Evolutionary conservation across 2,329 filamentous ascomycete species (phyloP), one percentile per base, ranked within the genome.

Genomic region (Clonostachys chloroleuca): DNA sequence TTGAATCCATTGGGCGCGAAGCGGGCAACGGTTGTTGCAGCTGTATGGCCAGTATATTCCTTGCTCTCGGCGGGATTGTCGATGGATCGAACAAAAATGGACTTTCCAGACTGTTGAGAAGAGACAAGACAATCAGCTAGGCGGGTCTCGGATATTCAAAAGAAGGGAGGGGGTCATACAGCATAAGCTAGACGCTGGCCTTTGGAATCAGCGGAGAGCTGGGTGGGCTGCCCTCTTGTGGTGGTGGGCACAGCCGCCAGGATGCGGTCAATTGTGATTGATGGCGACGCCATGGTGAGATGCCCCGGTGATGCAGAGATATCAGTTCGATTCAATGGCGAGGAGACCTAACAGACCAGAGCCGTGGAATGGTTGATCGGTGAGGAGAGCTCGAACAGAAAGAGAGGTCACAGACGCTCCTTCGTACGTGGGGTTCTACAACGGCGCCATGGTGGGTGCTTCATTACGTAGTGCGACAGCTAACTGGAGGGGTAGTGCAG

Each of bases 1-100:
- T 96, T 97, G 77, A 91, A 97, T 52, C 92, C 92, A 42, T 88
- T 95, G 6, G 94, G 94, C 3, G 92, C 83, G 74, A 99, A 97
- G 47, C 91, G 88, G 42, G 94, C 94, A 52, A 97, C 89, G 4
- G 91, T 96, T 2, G 94, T 96, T 52, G 86, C 79, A 42, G 88
- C 79, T 42, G 89, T 96, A 73, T 99, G 94, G 58, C 87, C 86
- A 13, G 86, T 95, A 71, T 97, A 99, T 68, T 99, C 92, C 62
- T 87, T 91, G 66, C 85, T 85, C 53, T 86, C 69, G 54, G 89
- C 79, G 45, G 92, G 92, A 64, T 94, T 75, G 72, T 99, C 92
- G 72, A 99, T 96, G 52, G 86, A 92, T 57, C 94, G 90, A 43
- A 99, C 78, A 71, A 96, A 97, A 69, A 99, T 86, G 52, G 92